Percentiles rank a stretch among this genome's conserved stretches.
Conservation (phyloP, 495 filamentous ascomycete species). For the Hyaloscypha variabilis region DNA sequence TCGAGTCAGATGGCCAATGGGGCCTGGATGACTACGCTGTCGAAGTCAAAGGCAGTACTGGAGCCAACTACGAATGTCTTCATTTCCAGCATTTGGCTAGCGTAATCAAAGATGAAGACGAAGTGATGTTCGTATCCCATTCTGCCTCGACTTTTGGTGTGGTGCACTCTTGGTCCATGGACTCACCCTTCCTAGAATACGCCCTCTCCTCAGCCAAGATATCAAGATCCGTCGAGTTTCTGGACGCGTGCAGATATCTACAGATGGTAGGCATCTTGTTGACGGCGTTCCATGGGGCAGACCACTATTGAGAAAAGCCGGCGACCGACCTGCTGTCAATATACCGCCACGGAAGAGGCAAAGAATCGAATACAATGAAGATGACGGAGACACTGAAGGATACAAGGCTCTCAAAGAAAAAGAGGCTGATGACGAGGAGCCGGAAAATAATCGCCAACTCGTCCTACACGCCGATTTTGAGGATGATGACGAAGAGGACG, state of each 20-base stretch:
- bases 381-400: constrained; percentile 19
- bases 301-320: constrained; percentile 60
- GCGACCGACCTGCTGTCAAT: constrained; percentile 65
- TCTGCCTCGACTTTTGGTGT: not conserved
- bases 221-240: constrained; percentile 72
- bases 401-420: constrained; percentile 6
- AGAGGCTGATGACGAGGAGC: constrained; percentile 18
- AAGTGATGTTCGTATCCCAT: constrained; percentile 68
- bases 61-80: constrained; percentile 79
- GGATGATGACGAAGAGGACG: constrained; percentile 37
- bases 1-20: constrained; percentile 79
- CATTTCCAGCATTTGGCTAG: constrained; percentile 78
- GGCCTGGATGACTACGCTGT: constrained; percentile 93
- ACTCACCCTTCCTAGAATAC: constrained; percentile 60
- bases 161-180: not conserved
- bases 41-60: constrained; percentile 59
- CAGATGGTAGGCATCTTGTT: constrained; percentile 79
- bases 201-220: constrained; percentile 76
- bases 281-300: constrained; percentile 91
- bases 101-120: constrained; percentile 80
- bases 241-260: constrained; percentile 82
- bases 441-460: constrained; percentile 21
- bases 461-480: constrained; percentile 34
- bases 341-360: constrained; percentile 80
- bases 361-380: constrained; percentile 50